phyloP scores from a whole-genome alignment of 2,329 filamentous ascomycete species.

The Sarocladiaceae sp. region DNA sequence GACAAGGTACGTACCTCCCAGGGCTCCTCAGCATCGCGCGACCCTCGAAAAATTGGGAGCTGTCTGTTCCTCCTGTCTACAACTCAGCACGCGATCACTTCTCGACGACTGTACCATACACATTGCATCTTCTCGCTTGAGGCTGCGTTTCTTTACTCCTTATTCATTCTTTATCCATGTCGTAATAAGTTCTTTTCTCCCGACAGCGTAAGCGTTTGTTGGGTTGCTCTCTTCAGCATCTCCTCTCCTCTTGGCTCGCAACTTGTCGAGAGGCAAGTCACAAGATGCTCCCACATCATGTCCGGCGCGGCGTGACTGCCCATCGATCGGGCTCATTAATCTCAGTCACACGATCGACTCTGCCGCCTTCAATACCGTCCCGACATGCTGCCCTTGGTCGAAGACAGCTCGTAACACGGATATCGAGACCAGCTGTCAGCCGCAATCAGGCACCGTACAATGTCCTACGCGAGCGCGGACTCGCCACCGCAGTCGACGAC shows the following conservation, averaged over 20 bases:
- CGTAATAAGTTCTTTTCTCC: neutral
- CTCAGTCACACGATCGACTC: neutral
- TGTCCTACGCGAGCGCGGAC: slow-evolving; percentile 21
- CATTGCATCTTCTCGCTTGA: neutral
- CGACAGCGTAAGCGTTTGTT: slow-evolving; percentile 10
- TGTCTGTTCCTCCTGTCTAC: slow-evolving; percentile 9
- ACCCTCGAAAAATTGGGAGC: slow-evolving; percentile 11
- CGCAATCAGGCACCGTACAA: slow-evolving; percentile 10
- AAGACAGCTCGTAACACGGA: slow-evolving; percentile 22
- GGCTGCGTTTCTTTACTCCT: neutral
- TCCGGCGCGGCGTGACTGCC: slow-evolving; percentile 7
- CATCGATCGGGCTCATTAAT: neutral
- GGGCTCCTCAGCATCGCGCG: slow-evolving; percentile 8
- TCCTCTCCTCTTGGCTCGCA: neutral
- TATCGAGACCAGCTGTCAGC: slow-evolving; percentile 22
- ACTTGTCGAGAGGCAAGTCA: neutral
- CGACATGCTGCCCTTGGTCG: slow-evolving; percentile 14
- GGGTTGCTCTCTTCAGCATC: neutral
- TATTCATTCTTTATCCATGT: slow-evolving; percentile 8
- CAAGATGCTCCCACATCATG: slow-evolving; percentile 11
- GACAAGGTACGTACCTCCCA: neutral
- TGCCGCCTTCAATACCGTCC: neutral
- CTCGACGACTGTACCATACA: neutral
- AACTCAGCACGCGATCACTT: slow-evolving; percentile 2
- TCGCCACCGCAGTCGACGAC: slow-evolving; percentile 37